Evolutionary conservation across 83 land plant genomes (phyloP).

Genomic region (Picea abies): DNA sequence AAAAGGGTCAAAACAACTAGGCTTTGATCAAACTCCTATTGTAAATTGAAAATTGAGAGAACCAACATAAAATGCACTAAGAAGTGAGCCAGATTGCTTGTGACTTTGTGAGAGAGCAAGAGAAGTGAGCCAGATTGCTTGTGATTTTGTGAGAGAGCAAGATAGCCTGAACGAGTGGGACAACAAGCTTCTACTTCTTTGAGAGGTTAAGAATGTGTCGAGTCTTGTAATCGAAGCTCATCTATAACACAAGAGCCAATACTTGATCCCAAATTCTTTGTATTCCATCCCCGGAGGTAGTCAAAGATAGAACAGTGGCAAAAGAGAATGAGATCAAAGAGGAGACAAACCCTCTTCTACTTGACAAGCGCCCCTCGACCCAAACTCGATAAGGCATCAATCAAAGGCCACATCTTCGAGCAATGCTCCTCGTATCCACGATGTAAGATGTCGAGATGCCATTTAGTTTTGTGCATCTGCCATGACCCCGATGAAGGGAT

Average conservation of each 20-base stretch:
- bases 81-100: too few relatives aligned
- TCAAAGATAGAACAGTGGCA: conserved; percentile 27
- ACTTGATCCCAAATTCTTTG: conserved; percentile 55
- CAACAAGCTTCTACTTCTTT: too few relatives aligned
- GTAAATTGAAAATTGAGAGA: too few relatives aligned
- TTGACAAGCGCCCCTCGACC: conserved; percentile 50
- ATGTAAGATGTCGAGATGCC: conserved; percentile 42
- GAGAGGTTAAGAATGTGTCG: too few relatives aligned
- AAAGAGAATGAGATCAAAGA: background rate
- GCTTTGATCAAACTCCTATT: too few relatives aligned
- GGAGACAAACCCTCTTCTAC: conserved; percentile 38
- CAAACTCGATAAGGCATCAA: conserved; percentile 35
- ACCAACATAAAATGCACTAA: too few relatives aligned
- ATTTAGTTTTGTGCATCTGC: conserved; percentile 21
- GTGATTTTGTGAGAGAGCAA: too few relatives aligned
- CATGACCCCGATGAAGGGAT: conserved; percentile 30
- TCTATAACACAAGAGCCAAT: conserved; percentile 21
- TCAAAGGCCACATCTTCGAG: conserved; percentile 27
- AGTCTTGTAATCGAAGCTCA: too few relatives aligned
- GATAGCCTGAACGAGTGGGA: too few relatives aligned
- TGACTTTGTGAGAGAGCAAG: too few relatives aligned
- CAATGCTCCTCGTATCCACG: conserved; percentile 35
- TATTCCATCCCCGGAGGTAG: conserved; percentile 41
- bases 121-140: too few relatives aligned
- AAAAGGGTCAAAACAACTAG: too few relatives aligned